Base-by-base conservation (phyloP, 179 eudicot genomes). In the Heliamphora pulchella region DNA sequence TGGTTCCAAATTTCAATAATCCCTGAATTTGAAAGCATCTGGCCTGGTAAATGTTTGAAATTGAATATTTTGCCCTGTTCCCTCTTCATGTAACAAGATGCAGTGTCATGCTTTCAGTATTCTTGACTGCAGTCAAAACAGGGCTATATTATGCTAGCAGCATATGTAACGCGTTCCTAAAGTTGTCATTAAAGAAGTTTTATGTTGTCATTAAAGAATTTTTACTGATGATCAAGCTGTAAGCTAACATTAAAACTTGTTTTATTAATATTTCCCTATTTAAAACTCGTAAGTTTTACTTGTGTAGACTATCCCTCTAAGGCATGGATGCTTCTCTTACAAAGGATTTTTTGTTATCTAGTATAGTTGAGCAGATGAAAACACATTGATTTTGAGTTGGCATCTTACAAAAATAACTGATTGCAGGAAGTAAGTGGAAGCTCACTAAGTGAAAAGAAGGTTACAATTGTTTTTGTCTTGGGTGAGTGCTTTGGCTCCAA, bases 401-500 rank as follows among this genome's bases (percentile, higher is more conserved):
- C 13, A 17, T 68, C 72, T 79, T 61, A 79, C 62, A 57, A 9
- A 13, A 64, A n/a, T 61, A 57, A 39, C 58, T 71, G 61, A 71
- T 82, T 84, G 84, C 87, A 94, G 98, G 93, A 85, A 78, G 80
- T 83, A 69, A 82, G 66, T 82, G 87, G 80, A 80, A 88, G 84
- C 76, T 39, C 74, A 17, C 80, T 61, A 54, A 69, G 63, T 70
- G 85, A 82, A 74, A 88, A 85, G 89, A 90, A 89, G 85, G 87
- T 91, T 80, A 89, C 78, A 79, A 88, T 94, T 81, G 80, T 94
- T 65, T 94, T 92, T 85, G 98, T 94, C 64, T 86, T 94, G 82
- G 98, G 98, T 94, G 87, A 87, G 90, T 84, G 73, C 67, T 69
- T 82, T 76, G 66, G 13, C 74, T 75, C 61, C 65, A 63, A 54